Percentiles rank a stretch among this genome's conserved stretches.
Conservation (phyloP, 345 rosid species). For the Acer yangbiense region DNA sequence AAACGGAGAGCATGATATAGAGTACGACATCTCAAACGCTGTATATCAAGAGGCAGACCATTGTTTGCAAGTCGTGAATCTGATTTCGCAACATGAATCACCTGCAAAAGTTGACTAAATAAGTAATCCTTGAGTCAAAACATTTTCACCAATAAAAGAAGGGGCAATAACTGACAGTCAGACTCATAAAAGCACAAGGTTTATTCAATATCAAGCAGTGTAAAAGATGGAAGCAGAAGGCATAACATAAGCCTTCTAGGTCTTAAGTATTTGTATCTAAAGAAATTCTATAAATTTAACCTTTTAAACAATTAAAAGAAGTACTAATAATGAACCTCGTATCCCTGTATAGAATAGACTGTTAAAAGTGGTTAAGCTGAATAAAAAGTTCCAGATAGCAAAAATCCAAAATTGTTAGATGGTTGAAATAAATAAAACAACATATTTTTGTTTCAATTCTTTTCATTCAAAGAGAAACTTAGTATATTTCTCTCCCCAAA, state of each 20-base stretch:
- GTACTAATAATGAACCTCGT: neutral
- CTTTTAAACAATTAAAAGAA: neutral
- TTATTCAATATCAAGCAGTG: neutral
- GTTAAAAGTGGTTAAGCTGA: neutral
- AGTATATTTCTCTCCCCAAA: neutral
- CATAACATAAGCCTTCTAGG: neutral
- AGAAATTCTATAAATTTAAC: neutral
- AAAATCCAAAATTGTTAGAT: neutral
- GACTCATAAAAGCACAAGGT: neutral
- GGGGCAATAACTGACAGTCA: neutral
- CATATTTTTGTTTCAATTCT: neutral
- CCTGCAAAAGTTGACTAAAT: conserved; percentile 46
- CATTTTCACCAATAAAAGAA: neutral
- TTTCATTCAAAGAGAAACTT: neutral
- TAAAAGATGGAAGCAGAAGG: neutral
- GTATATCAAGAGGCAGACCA: conserved; percentile 80
- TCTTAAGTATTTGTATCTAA: neutral
- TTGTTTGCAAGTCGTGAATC: conserved; percentile 96
- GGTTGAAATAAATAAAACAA: neutral
- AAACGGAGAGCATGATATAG: conserved; percentile 73
- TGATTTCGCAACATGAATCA: conserved; percentile 83
- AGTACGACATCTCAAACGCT: conserved; percentile 93
- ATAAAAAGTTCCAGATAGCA: too few species aligned
- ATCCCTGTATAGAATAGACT: neutral
- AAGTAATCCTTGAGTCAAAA: conserved; percentile 8